A percentile compares a stretch with the other conserved stretches of the same genome.
Evolutionary conservation across 768 basidiomycete genomes (phyloP).

Genomic region (Trametes meyenii): DNA sequence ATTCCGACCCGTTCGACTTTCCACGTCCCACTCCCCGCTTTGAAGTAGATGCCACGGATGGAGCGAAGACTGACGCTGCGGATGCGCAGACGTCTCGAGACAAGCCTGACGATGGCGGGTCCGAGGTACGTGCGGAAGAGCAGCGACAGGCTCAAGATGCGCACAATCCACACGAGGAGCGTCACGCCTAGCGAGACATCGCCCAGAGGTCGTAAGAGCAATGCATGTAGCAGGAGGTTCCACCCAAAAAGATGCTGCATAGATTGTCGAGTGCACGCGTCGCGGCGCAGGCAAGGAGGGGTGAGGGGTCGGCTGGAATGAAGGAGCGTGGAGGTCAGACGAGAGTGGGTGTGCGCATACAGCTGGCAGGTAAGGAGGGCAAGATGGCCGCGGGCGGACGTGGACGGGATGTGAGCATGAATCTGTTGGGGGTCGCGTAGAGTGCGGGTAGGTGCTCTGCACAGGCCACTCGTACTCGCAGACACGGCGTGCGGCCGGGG

Average conservation of each 20-base stretch:
- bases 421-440: background rate
- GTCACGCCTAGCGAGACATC: slow-evolving; percentile 37
- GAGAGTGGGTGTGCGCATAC: slow-evolving; percentile 6
- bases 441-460: background rate
- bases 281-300: background rate
- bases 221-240: slow-evolving; percentile 23
- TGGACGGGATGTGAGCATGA: slow-evolving; percentile 7
- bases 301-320: background rate
- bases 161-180: slow-evolving; percentile 51
- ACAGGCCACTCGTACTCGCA: background rate
- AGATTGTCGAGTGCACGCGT: background rate
- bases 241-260: background rate
- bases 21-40: slow-evolving; percentile 54
- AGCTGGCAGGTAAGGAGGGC: background rate
- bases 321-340: slow-evolving; percentile 18
- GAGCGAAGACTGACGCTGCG: slow-evolving; percentile 78
- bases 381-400: background rate
- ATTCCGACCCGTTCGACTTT: slow-evolving; percentile 68
- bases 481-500: background rate
- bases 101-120: slow-evolving; percentile 61
- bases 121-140: slow-evolving; percentile 67
- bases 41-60: slow-evolving; percentile 74
- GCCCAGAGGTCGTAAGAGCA: slow-evolving; percentile 25
- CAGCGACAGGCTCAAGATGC: slow-evolving; percentile 56
- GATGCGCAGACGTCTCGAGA: slow-evolving; percentile 63